These are phyloP conservation scores for Corynascus novoguineensis DNA, from an alignment of 495 filamentous ascomycete species.

Conservation along the genomic window DNA sequence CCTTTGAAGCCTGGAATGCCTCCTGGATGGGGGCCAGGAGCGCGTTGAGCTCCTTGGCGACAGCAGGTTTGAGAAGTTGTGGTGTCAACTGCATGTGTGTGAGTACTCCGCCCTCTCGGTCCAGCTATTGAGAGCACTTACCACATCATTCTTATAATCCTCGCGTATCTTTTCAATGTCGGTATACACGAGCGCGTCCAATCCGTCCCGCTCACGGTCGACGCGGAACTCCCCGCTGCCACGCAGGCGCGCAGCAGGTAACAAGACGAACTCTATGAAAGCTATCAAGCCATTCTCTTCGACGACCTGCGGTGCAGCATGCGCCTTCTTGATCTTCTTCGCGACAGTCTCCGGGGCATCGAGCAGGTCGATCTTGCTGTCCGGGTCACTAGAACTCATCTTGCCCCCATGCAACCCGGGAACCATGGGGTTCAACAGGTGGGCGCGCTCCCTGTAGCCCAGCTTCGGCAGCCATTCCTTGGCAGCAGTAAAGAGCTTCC, in stretches of 20 bases:
- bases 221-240: slow-evolving; percentile 52
- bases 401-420: slow-evolving; percentile 78
- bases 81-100: slow-evolving; percentile 60
- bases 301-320: slow-evolving; percentile 64
- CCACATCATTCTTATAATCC: slow-evolving; percentile 75
- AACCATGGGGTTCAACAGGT: slow-evolving; percentile 89
- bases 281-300: slow-evolving; percentile 82
- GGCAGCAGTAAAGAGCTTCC: slow-evolving; percentile 82
- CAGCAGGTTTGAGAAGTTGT: slow-evolving; percentile 74
- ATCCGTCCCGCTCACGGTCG: slow-evolving; percentile 54
- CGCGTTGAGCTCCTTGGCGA: slow-evolving; percentile 60
- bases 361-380: slow-evolving; percentile 87
- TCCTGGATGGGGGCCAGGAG: slow-evolving; percentile 71
- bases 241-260: slow-evolving; percentile 59
- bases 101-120: slow-evolving; percentile 9
- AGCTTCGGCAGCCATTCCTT: slow-evolving; percentile 69
- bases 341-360: slow-evolving; percentile 64
- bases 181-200: slow-evolving; percentile 71
- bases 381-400: slow-evolving; percentile 59
- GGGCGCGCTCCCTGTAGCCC: slow-evolving; percentile 69
- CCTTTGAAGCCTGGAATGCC: slow-evolving; percentile 60
- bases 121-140: slow-evolving; percentile 39
- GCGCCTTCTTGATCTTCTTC: slow-evolving; percentile 80
- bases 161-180: slow-evolving; percentile 63
- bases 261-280: slow-evolving; percentile 77